A percentile compares a stretch with the other conserved stretches of the same genome.
Evolutionary conservation across 1,284 basidiomycete species (phyloP).

Genomic region (Boletus semigastroideus): DNA sequence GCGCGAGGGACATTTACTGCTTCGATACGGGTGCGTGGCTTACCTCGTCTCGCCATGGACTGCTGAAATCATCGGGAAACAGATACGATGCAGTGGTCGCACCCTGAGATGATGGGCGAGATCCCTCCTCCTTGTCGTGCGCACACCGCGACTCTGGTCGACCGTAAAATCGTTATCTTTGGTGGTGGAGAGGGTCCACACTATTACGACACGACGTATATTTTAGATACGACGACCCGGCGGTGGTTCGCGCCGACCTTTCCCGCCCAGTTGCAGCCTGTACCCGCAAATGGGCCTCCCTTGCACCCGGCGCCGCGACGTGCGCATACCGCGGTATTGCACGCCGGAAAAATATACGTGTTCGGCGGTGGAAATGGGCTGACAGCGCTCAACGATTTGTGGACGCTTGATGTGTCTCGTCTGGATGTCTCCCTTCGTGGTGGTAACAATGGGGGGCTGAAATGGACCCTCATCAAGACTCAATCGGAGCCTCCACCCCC

Average conservation of each 20-base stretch:
- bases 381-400: slow-evolving; percentile 86
- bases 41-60: neutral
- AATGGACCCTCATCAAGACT: slow-evolving; percentile 64
- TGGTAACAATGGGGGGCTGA: slow-evolving; percentile 42
- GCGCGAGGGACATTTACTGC: slow-evolving; percentile 77
- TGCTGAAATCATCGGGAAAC: neutral
- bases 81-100: slow-evolving; percentile 92
- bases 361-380: slow-evolving; percentile 93
- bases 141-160: slow-evolving; percentile 85
- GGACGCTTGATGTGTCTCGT: slow-evolving; percentile 74
- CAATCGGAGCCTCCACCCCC: slow-evolving; percentile 53
- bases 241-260: slow-evolving; percentile 62
- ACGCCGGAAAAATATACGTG: slow-evolving; percentile 75
- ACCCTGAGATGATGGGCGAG: slow-evolving; percentile 72
- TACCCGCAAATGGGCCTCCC: slow-evolving; percentile 7
- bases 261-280: slow-evolving; percentile 17
- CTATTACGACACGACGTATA: slow-evolving; percentile 77
- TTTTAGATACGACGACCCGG: slow-evolving; percentile 77
- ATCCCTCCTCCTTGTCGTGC: slow-evolving; percentile 82
- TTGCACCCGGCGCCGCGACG: slow-evolving; percentile 68
- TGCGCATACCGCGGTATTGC: slow-evolving; percentile 83
- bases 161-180: slow-evolving; percentile 78
- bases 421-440: slow-evolving; percentile 27
- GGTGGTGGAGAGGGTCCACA: slow-evolving; percentile 82
- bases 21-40: slow-evolving; percentile 74